Evolutionary conservation across 192 early-diverging fungal species (phyloP), one percentile per base, ranked within the genome.

Genomic region (Backusella australiensis): DNA sequence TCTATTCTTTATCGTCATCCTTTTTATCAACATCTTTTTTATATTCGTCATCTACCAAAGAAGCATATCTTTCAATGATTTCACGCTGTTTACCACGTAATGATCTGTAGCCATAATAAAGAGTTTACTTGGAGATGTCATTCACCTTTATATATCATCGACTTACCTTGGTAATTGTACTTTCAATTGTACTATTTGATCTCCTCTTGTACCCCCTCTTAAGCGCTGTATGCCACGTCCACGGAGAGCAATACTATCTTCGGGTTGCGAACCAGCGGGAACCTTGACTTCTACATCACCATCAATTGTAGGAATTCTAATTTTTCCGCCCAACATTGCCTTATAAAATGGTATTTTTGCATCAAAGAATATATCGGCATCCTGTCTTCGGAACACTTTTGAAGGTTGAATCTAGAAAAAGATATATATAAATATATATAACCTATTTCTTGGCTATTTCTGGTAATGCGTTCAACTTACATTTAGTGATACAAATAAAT

Each of bases 271-370:
- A 42, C 96, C 97, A 14, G 90, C 72, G 15, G 91, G 91, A 46
- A 99, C 81, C 71, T 91, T 95, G 49, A 99, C 83, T 73, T 98
- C 98, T 1, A 98, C 96, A 77, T 97, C 94, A 35, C 98, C 97
- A 78, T 99, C 97, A n/a, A 99, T 89, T 6, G 98, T 98, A 1
- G 96, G 96, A 29, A 98, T 90, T 6, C 91, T 87, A 15, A 98
- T 81, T 1, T 85, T 87, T 65, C 98, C 98, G 36, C 98, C 98
- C 56, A 99, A 80, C 2, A 96, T 83, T 3, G 98, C 98, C 1
- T 89, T 94, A 19, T 91, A 87, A 75, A 99, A 89, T 11, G 98
- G 97, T 15, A 99, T 82, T 0, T 79, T 80, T 6, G 91, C 88
- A 53, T 93, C 85, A 19, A 91, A 86, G 78, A 93, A 91, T 21